A percentile compares a stretch with the other conserved stretches of the same genome.
phyloP scores from a whole-genome alignment of 2,329 filamentous ascomycete genomes.

The Aspergillus ruber region DNA sequence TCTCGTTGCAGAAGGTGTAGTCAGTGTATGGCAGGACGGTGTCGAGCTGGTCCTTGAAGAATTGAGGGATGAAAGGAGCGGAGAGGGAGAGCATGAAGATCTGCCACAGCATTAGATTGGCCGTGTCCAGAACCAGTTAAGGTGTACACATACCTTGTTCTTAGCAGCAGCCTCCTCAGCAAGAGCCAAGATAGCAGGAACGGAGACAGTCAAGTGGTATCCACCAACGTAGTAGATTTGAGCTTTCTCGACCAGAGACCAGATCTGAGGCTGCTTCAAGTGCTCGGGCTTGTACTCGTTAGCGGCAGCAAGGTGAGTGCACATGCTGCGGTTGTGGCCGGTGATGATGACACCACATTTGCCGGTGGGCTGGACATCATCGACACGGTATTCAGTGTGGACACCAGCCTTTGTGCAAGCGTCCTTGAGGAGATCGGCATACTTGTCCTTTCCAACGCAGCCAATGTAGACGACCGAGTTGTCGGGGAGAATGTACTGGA shows the following conservation, averaged over 20 bases:
- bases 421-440: constrained; percentile 78
- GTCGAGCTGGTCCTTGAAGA: constrained; percentile 96
- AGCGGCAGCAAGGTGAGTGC: constrained; percentile 89
- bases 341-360: constrained; percentile 96
- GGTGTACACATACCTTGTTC: constrained; percentile 61
- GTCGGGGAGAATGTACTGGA: constrained; percentile 76
- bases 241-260: constrained; percentile 83
- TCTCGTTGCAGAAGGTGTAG: constrained; percentile 95
- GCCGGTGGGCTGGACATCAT: constrained; percentile 75
- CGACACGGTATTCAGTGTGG: constrained; percentile 89
- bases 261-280: constrained; percentile 83
- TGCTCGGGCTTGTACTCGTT: constrained; percentile 97
- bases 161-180: constrained; percentile 80
- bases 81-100: constrained; percentile 83
- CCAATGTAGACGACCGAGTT: constrained; percentile 92
- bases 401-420: constrained; percentile 84
- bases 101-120: constrained; percentile 25
- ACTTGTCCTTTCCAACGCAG: constrained; percentile 92
- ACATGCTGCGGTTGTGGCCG: constrained; percentile 88
- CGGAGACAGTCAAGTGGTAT: constrained; percentile 95
- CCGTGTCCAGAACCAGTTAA: constrained; percentile 1
- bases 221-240: constrained; percentile 89
- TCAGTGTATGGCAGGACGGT: constrained; percentile 85
- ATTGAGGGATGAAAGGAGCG: constrained; percentile 90
- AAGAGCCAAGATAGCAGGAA: constrained; percentile 80